A percentile compares a stretch with the other conserved stretches of the same genome.
Evolutionary conservation across 805 yeast species (phyloP).

Genomic region (Clavispora vitiphila): DNA sequence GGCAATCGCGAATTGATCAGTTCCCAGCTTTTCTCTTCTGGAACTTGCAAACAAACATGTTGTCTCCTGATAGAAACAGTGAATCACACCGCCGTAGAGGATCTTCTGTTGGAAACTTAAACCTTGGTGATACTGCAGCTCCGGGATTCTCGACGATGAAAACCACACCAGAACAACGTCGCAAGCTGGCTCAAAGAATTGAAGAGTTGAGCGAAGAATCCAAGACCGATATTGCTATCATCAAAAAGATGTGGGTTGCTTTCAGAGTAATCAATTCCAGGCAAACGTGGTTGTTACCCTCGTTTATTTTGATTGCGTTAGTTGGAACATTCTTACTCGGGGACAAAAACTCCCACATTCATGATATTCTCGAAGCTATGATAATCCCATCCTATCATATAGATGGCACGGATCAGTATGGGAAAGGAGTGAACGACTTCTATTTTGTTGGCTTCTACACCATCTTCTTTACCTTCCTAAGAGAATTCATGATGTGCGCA

Average conservation of each 20-base stretch:
- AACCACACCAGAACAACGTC: slow-evolving; percentile 39
- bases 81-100: slow-evolving; percentile 37
- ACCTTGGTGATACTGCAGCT: slow-evolving; percentile 67
- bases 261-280: slow-evolving; percentile 54
- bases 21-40: background rate
- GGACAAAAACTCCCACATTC: slow-evolving; percentile 52
- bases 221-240: slow-evolving; percentile 45
- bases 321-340: slow-evolving; percentile 32
- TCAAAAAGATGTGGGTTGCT: slow-evolving; percentile 51
- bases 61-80: slow-evolving; percentile 3
- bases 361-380: slow-evolving; percentile 55
- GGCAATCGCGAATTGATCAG: no score
- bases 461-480: slow-evolving; percentile 79
- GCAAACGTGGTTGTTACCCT: slow-evolving; percentile 71
- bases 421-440: slow-evolving; percentile 82
- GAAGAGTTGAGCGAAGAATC: slow-evolving; percentile 23
- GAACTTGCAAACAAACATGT: slow-evolving; percentile 5
- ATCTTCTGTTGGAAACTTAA: slow-evolving; percentile 71
- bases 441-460: slow-evolving; percentile 75
- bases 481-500: slow-evolving; percentile 88
- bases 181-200: slow-evolving; percentile 28
- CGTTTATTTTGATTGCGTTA: slow-evolving; percentile 41
- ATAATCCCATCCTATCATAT: slow-evolving; percentile 61
- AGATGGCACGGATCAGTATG: slow-evolving; percentile 65
- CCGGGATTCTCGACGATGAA: slow-evolving; percentile 66